Conservation (phyloP, 441 rosid species). For the Adansonia madagascariensis region DNA sequence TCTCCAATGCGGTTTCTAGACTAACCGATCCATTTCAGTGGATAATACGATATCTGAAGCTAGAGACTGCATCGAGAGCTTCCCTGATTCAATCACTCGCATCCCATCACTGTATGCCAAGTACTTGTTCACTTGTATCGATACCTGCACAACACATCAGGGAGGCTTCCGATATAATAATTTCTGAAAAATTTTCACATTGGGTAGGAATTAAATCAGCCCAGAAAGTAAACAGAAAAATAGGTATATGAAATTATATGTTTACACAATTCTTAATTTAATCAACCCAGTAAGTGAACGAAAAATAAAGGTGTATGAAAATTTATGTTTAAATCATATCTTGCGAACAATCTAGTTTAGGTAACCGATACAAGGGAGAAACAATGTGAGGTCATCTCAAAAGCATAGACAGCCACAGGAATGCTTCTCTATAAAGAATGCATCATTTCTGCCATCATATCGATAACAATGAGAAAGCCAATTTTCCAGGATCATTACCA, state of each 20-base stretch:
- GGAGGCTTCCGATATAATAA: neutral
- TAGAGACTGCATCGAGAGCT: constrained; percentile 50
- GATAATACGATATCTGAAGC: constrained; percentile 74
- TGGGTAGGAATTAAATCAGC: neutral
- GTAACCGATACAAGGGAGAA: neutral
- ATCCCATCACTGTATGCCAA: constrained; percentile 93
- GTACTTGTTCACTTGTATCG: constrained; percentile 92
- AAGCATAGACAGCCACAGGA: neutral
- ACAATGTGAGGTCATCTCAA: neutral
- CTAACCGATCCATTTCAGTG: constrained; percentile 82
- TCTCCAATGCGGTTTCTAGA: constrained; percentile 22
- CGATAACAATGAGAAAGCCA: neutral
- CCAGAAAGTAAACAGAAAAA: neutral
- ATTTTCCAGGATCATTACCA: constrained; percentile 12
- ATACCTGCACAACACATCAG: constrained; percentile 49
- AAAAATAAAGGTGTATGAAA: neutral
- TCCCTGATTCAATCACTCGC: constrained; percentile 86
- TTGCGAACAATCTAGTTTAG: constrained; percentile 9
- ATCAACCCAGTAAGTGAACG: neutral
- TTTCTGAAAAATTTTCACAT: neutral
- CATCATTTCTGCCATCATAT: neutral
- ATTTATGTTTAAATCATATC: neutral
- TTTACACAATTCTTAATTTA: neutral
- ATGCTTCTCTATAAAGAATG: neutral
- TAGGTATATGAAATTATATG: neutral